Percentiles rank a stretch among this genome's conserved stretches.
phyloP scores from a whole-genome alignment of 2,329 filamentous ascomycete genomes.

The Neofusicoccum parvum region DNA sequence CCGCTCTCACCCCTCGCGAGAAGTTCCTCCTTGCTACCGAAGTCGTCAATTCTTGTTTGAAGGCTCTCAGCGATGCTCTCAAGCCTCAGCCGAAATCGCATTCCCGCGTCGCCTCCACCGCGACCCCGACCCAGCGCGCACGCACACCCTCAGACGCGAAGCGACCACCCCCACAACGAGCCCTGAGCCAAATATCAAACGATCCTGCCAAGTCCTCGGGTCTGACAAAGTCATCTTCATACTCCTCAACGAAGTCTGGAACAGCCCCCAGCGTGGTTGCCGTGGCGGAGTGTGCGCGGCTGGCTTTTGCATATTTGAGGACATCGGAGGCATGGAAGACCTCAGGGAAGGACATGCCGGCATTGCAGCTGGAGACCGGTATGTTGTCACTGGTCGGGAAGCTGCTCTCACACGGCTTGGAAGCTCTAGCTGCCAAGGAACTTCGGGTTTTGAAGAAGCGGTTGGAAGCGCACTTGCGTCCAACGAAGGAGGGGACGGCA shows the following conservation, averaged over 20 bases:
- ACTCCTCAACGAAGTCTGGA: slow-evolving; percentile 30
- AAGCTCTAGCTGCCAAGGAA: slow-evolving; percentile 71
- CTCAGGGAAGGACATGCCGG: slow-evolving; percentile 57
- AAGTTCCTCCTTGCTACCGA: slow-evolving; percentile 71
- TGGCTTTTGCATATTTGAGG: slow-evolving; percentile 67
- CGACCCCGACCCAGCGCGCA: too few relatives aligned
- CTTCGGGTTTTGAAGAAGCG: slow-evolving; percentile 66
- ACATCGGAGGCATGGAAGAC: slow-evolving; percentile 55
- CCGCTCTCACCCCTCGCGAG: slow-evolving; percentile 57
- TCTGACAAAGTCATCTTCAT: slow-evolving; percentile 37
- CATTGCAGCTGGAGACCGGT: slow-evolving; percentile 71
- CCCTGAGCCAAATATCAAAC: slow-evolving; percentile 62
- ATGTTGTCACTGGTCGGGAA: slow-evolving; percentile 71
- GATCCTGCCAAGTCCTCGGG: slow-evolving; percentile 45
- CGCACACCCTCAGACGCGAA: slow-evolving; percentile 23
- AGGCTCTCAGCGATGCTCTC: slow-evolving; percentile 66
- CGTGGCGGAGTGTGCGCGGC: slow-evolving; percentile 68
- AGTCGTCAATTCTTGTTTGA: slow-evolving; percentile 70
- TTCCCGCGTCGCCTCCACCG: slow-evolving; percentile 20
- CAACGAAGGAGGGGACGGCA: slow-evolving; percentile 18
- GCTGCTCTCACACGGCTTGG: slow-evolving; percentile 64
- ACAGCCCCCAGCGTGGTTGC: slow-evolving; percentile 48
- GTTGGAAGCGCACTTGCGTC: slow-evolving; percentile 49
- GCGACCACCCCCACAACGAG: slow-evolving; percentile 60
- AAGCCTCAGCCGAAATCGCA: slow-evolving; percentile 47